phyloP scores from a whole-genome alignment of 164 flowering plant species.

The Vitis rupestris region DNA sequence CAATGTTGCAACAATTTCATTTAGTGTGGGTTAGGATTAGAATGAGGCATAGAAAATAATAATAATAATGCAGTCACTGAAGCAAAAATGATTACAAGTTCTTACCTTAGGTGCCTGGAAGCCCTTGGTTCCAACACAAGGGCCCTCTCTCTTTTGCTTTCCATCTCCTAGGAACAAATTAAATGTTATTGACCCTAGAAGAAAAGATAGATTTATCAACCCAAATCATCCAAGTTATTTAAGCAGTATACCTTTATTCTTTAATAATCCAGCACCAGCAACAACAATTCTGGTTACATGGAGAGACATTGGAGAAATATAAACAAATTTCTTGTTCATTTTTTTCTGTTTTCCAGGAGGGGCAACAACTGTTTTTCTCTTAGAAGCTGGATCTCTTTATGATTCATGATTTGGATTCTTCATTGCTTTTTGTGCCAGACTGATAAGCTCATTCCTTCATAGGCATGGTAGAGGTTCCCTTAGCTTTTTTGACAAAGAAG shows the following conservation, averaged over 20 bases:
- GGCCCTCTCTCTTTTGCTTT: slow-evolving; percentile 74
- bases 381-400: slow-evolving; percentile 38
- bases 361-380: slow-evolving; percentile 82
- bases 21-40: not conserved
- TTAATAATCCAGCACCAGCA: slow-evolving; percentile 36
- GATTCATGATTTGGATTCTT: slow-evolving; percentile 41
- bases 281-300: slow-evolving; percentile 38
- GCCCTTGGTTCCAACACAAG: slow-evolving; percentile 96
- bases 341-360: slow-evolving; percentile 31
- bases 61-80: not conserved
- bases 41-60: not conserved
- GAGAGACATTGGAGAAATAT: slow-evolving; percentile 88
- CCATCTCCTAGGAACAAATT: slow-evolving; percentile 47
- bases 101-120: slow-evolving; percentile 97
- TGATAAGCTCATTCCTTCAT: slow-evolving; percentile 79
- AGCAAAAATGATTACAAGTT: not conserved
- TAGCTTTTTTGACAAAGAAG: slow-evolving; percentile 63
- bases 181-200: not conserved
- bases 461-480: slow-evolving; percentile 67
- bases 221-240: not conserved
- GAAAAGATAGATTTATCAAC: not conserved
- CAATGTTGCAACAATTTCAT: not conserved
- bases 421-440: slow-evolving; percentile 61
- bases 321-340: slow-evolving; percentile 33
- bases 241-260: slow-evolving; percentile 48